phyloP scores from a whole-genome alignment of 2,329 filamentous ascomycete species.

The Talaromyces amestolkiae region DNA sequence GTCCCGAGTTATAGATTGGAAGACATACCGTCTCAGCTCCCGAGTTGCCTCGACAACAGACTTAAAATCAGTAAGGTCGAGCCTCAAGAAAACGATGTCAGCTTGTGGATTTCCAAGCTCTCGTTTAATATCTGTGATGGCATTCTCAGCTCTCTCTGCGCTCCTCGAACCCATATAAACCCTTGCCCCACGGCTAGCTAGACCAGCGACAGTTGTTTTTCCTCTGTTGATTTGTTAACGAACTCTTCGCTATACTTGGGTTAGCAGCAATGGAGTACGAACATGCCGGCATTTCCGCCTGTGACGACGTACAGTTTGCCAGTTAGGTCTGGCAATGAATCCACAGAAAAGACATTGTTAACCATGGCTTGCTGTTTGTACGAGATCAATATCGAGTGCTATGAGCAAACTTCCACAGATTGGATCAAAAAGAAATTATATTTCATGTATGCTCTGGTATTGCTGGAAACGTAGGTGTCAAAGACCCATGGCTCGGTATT shows the following conservation, averaged over 20 bases:
- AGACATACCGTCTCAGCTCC: neutral
- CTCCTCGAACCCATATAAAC: neutral
- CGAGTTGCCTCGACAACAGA: slow-evolving; percentile 34
- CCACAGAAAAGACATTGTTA: neutral
- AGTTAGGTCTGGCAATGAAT: slow-evolving; percentile 4
- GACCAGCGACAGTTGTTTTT: neutral
- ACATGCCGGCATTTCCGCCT: slow-evolving; percentile 12
- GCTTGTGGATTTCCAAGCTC: slow-evolving; percentile 28
- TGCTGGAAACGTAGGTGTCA: neutral
- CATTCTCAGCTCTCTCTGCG: neutral
- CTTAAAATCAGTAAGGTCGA: slow-evolving; percentile 22
- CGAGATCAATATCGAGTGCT: neutral
- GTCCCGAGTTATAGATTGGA: neutral
- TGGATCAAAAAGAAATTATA: neutral
- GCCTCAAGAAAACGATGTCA: slow-evolving; percentile 21
- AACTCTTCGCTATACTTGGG: neutral
- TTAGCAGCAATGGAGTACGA: neutral
- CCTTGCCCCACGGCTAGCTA: neutral
- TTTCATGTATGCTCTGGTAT: neutral
- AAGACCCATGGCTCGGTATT: neutral
- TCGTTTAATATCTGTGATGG: slow-evolving; percentile 21
- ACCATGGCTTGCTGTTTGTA: neutral
- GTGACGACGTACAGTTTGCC: slow-evolving; percentile 1
- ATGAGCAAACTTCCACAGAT: neutral
- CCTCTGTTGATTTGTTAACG: neutral